phyloP scores from a whole-genome alignment of 2,329 filamentous ascomycete genomes.

The Salinomyces thailandicus region DNA sequence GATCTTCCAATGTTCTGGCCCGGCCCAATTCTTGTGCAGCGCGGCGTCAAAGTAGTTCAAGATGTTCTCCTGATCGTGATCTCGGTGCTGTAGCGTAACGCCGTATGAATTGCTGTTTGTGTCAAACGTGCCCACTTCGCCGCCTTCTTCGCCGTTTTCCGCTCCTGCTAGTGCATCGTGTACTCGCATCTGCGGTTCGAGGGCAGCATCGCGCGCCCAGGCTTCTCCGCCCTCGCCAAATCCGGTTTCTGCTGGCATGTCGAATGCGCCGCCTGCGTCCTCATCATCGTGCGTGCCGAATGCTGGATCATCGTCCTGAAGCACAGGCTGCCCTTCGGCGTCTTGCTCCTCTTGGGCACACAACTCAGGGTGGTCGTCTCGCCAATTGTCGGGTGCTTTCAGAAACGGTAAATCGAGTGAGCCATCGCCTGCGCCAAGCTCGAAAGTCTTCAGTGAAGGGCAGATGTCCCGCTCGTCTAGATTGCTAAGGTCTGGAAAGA shows the following conservation, averaged over 20 bases:
- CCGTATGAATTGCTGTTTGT: constrained; percentile 57
- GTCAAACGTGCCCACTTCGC: constrained; percentile 47
- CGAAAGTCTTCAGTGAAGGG: constrained; percentile 86
- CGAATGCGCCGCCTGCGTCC: constrained; percentile 50
- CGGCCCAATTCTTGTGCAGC: constrained; percentile 92
- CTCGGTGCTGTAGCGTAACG: constrained; percentile 61
- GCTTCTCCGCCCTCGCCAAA: constrained; percentile 95
- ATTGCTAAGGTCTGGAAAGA: constrained; percentile 69
- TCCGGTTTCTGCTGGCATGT: constrained; percentile 56
- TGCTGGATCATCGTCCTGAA: constrained; percentile 35
- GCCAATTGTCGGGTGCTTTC: constrained; percentile 74
- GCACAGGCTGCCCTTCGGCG: constrained; percentile 33
- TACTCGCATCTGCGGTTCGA: constrained; percentile 76
- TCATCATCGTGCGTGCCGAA: constrained; percentile 53
- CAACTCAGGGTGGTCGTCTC: constrained; percentile 45
- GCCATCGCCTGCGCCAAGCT: constrained; percentile 75
- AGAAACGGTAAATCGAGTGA: constrained; percentile 86
- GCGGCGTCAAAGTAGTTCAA: constrained; percentile 97
- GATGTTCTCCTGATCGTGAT: constrained; percentile 80
- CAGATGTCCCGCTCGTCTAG: constrained; percentile 87
- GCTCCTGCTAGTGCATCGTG: constrained; percentile 48
- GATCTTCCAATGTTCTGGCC: constrained; percentile 98
- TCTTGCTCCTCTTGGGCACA: constrained; percentile 41
- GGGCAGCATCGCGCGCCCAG: constrained; percentile 82
- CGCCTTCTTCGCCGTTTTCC: constrained; percentile 38